Conservation (phyloP, 2,329 filamentous ascomycete species). For the Cladobotryum protrusum region DNA sequence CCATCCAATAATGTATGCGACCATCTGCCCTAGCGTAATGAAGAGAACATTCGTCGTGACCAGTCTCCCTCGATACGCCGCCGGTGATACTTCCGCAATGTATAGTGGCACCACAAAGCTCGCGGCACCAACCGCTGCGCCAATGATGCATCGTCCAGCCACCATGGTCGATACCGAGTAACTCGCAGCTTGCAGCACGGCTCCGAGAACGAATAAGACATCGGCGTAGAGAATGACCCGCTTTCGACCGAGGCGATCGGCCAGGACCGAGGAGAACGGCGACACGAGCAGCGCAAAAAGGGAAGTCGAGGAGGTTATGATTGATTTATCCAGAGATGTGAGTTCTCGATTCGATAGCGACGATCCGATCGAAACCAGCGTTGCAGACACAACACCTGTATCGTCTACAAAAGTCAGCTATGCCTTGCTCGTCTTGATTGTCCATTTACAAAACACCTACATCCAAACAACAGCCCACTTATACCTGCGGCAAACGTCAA, state of each 20-base stretch:
- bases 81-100: slow-evolving; percentile 79
- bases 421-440: not conserved
- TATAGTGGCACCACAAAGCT: slow-evolving; percentile 83
- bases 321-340: slow-evolving; percentile 59
- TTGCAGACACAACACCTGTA: slow-evolving; percentile 63
- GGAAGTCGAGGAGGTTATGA: slow-evolving; percentile 64
- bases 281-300: slow-evolving; percentile 60
- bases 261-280: slow-evolving; percentile 57
- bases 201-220: slow-evolving; percentile 61
- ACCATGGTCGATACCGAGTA: slow-evolving; percentile 59
- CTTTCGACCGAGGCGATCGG: slow-evolving; percentile 55
- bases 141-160: slow-evolving; percentile 60
- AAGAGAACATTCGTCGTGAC: slow-evolving; percentile 79
- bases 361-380: slow-evolving; percentile 56
- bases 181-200: slow-evolving; percentile 56
- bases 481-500: slow-evolving; percentile 61
- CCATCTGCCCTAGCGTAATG: slow-evolving; percentile 80
- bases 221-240: slow-evolving; percentile 59
- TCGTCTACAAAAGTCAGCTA: slow-evolving; percentile 41
- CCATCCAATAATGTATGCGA: slow-evolving; percentile 84
- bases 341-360: slow-evolving; percentile 52
- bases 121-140: slow-evolving; percentile 66
- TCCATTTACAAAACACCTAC: slow-evolving; percentile 33
- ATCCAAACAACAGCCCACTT: slow-evolving; percentile 62
- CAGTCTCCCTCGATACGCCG: slow-evolving; percentile 67